Conservation (phyloP, 164 flowering plant genomes). For the Echeveria elegans region DNA sequence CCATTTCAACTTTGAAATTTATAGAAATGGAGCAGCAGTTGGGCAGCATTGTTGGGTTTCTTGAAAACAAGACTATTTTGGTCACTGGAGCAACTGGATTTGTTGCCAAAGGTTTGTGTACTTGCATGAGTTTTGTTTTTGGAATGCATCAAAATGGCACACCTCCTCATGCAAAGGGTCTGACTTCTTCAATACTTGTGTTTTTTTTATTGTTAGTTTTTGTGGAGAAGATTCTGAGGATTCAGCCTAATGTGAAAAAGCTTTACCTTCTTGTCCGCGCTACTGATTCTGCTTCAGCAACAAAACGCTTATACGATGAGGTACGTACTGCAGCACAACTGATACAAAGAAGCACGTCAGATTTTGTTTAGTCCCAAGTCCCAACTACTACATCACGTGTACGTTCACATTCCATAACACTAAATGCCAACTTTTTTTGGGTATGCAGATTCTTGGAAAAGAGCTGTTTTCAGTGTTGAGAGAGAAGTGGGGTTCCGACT, state of each 20-base stretch:
- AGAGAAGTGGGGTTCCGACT: constrained; percentile 28
- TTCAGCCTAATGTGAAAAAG: constrained; percentile 47
- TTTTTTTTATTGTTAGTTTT: constrained; percentile 29
- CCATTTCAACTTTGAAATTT: neutral
- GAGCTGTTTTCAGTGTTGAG: constrained; percentile 33
- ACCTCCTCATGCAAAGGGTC: neutral
- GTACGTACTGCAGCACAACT: constrained; percentile 11
- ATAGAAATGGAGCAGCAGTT: constrained; percentile 1
- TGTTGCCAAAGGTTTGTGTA: constrained; percentile 48
- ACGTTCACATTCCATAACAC: too few relatives aligned
- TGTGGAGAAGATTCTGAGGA: constrained; percentile 38
- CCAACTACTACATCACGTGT: too few relatives aligned
- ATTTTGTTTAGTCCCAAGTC: too few relatives aligned
- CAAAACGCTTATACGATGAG: constrained; percentile 26
- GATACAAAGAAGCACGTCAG: too few relatives aligned
- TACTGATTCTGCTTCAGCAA: constrained; percentile 21
- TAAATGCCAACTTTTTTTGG: too few relatives aligned
- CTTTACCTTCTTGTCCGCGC: constrained; percentile 42
- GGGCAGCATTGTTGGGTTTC: constrained; percentile 24
- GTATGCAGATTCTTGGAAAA: constrained; percentile 23
- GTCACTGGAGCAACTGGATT: constrained; percentile 69
- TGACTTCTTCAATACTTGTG: neutral
- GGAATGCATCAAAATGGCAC: neutral
- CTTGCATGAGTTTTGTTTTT: neutral
- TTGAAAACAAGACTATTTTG: constrained; percentile 46